Percentiles rank a stretch among this genome's conserved stretches.
Conservation (phyloP, 352 stramenopile genomes). For the Paralagenidium karlingii region DNA sequence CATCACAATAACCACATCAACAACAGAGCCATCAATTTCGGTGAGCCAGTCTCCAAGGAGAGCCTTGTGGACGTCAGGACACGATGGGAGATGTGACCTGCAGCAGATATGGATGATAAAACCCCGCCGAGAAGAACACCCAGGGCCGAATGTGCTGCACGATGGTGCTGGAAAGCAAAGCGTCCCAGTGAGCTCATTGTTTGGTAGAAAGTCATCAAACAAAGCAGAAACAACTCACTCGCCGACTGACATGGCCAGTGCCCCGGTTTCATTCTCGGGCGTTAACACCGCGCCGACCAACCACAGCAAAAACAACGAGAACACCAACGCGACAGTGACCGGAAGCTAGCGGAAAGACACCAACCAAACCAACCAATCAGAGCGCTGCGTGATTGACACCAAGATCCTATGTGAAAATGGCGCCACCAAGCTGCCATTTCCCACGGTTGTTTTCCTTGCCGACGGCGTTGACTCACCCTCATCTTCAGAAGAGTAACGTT, state of each 20-base stretch:
- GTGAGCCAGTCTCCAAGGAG: background rate
- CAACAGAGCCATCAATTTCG: too few species aligned
- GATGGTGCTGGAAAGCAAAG: slow-evolving; percentile 62
- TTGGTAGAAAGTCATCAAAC: too few species aligned
- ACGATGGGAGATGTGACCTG: slow-evolving; percentile 24
- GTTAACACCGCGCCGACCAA: slow-evolving; percentile 62
- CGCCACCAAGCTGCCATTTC: too few species aligned
- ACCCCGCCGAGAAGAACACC: slow-evolving; percentile 75
- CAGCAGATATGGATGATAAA: slow-evolving; percentile 70
- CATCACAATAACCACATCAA: background rate
- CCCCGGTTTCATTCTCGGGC: slow-evolving; percentile 47
- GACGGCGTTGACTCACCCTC: too few species aligned
- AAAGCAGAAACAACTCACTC: too few species aligned
- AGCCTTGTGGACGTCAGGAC: background rate
- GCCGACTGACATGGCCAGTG: slow-evolving; percentile 64
- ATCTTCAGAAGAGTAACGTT: too few species aligned
- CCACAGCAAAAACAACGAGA: slow-evolving; percentile 55
- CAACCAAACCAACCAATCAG: too few species aligned
- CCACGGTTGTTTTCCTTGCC: too few species aligned
- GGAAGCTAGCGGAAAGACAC: too few species aligned
- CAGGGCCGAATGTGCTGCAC: slow-evolving; percentile 75
- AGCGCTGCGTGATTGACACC: too few species aligned
- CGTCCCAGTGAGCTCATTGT: too few species aligned
- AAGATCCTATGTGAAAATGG: too few species aligned
- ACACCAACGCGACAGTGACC: slow-evolving; percentile 45